Evolutionary conservation across 139 green algal species (phyloP).

Genomic region (Spirogloea muscicola): DNA sequence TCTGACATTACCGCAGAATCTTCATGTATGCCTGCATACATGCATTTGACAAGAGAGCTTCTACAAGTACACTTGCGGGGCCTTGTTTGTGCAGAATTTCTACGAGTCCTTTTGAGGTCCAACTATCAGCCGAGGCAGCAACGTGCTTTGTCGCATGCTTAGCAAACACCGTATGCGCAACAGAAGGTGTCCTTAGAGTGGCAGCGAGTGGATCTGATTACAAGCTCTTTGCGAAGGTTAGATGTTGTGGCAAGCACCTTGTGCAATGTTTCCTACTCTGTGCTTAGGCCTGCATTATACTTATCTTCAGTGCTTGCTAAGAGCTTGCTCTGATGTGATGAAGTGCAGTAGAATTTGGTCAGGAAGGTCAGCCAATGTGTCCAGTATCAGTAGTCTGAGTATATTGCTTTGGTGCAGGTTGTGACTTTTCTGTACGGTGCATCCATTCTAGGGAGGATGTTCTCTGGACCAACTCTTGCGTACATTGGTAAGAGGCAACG

Average conservation of each 20-base stretch:
- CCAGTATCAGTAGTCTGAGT: not conserved
- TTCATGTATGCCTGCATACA: too few relatives aligned
- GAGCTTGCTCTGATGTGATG: not conserved
- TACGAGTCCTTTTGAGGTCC: not conserved
- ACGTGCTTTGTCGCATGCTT: constrained; percentile 8
- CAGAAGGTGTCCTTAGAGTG: constrained; percentile 33
- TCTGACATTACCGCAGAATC: too few relatives aligned
- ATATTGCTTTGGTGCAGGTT: not conserved
- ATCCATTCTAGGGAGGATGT: not conserved
- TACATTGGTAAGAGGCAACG: constrained; percentile 2
- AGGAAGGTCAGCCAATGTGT: not conserved
- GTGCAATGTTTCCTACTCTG: not conserved
- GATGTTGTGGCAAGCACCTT: not conserved
- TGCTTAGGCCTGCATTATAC: not conserved
- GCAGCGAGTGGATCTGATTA: constrained; percentile 36
- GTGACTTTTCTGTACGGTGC: constrained; percentile 3
- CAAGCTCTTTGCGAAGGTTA: constrained; percentile 35
- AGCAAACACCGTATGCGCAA: constrained; percentile 17
- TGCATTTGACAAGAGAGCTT: too few relatives aligned
- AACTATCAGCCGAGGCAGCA: constrained; percentile 26
- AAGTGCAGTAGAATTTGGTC: not conserved
- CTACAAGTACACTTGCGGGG: too few relatives aligned
- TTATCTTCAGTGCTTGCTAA: not conserved
- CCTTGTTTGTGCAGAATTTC: too few relatives aligned
- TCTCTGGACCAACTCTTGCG: not conserved